Evolutionary conservation across 768 basidiomycete species (phyloP), one percentile per base, ranked within the genome.

Genomic region (Psilocybe cubensis): DNA sequence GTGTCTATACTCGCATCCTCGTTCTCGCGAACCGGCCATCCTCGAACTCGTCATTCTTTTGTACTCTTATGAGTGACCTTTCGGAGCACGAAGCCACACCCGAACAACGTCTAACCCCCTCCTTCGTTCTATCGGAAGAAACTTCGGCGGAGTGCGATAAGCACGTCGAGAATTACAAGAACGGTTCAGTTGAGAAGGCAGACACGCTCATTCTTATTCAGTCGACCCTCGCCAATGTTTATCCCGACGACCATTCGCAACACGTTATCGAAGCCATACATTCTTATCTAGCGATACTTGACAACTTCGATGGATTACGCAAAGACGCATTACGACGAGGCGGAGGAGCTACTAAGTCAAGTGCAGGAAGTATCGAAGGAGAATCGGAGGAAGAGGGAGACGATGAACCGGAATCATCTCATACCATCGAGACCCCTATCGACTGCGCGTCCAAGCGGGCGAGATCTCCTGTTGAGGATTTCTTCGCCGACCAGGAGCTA

Each of bases 201-300:
- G 28, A 54, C 21, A 25, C 53, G 11, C 25, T 56, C n/a, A 18
- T 52, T 8, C 35, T 24, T 7, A 31, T 56, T 12, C 41, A 44
- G 29, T 8, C 21, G 1, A 40, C 23, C 8, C 11, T 52, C 31
- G 31, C 7, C 12, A 33, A 6, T 12, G 12, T 6, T 12, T 33
- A 7, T 7, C 6, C 31, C 31, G 31, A 33, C 12, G 31, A 33
- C 31, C 31, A 33, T 7, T 33, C 31, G n/a, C n/a, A n/a, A n/a
- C n/a, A n/a, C n/a, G 49, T 50, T 52, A 5, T 41, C 28, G 31
- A 46, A 54, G 48, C 61, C 52, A 44, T 59, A 47, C 21, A 35
- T 8, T 58, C 57, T 27, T 62, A 58, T 24, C 1, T 62, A 48
- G 46, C 24, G 17, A 56, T 58, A 4, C 48, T 62, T 23, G 61